Conservation (phyloP, 164 flowering plant species). For the Euptelea pleiosperma region DNA sequence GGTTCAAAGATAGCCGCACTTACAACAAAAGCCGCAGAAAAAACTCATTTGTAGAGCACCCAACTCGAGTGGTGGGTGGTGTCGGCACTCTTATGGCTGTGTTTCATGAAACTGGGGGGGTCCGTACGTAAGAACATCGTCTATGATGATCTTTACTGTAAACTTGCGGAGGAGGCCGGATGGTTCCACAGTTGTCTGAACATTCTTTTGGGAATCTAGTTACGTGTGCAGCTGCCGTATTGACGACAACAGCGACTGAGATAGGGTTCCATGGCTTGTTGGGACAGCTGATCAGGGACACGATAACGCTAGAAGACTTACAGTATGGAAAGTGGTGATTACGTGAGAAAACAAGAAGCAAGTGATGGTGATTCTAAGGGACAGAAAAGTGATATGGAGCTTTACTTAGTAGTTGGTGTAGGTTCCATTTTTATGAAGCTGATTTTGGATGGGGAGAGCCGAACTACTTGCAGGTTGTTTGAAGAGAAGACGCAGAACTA, state of each 20-base stretch:
- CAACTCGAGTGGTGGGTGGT: constrained; percentile 44
- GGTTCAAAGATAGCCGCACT: constrained; percentile 31
- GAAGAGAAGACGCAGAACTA: too few species aligned
- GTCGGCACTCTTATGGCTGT: constrained; percentile 49
- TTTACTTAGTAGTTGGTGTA: constrained; percentile 37
- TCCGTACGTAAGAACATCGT: constrained; percentile 18
- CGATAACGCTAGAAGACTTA: background rate
- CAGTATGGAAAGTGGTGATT: background rate
- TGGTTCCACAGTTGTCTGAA: constrained; percentile 12
- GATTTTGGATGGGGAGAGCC: constrained; percentile 13
- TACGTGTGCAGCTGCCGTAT: background rate
- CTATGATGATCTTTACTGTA: constrained; percentile 11
- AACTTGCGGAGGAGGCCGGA: constrained; percentile 13
- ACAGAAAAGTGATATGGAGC: constrained; percentile 11
- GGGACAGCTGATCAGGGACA: background rate
- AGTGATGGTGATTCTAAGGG: background rate
- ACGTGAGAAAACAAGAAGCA: background rate
- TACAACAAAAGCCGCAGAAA: constrained; percentile 19
- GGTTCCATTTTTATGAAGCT: constrained; percentile 1
- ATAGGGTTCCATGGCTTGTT: background rate
- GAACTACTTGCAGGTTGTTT: too few species aligned
- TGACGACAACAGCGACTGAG: background rate
- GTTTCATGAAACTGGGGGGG: constrained; percentile 11
- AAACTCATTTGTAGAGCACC: constrained; percentile 7
- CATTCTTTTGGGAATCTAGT: constrained; percentile 15